Base-by-base conservation (phyloP, 2,329 filamentous ascomycete species). In the Dothideomycetes sp. region DNA sequence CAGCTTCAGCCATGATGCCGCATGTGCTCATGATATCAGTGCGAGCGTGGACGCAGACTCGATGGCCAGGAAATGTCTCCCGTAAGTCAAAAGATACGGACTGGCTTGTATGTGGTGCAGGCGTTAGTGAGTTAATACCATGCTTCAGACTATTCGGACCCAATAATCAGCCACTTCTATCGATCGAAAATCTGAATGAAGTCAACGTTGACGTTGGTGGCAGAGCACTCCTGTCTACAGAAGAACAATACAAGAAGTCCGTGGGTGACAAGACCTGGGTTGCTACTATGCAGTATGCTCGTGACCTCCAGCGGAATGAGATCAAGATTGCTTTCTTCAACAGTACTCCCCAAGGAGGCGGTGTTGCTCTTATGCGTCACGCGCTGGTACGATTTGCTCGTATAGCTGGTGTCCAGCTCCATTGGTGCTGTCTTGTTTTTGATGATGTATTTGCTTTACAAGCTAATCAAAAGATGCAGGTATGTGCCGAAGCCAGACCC, bases 31-130 rank as follows among this genome's bases (percentile, higher is more conserved):
- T 47, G 47, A 49, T 27, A 75, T 77, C 53, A 63, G 69, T n/a
- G 70, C 87, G 4, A 84, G 88, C 50, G 84, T 91, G 55, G 79
- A 87, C 57, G 83, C 84, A 1, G 84, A 89, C 54, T 83, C 80
- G 1, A 82, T 88, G 73, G 80, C 79, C 2, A 71, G 84, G 45
- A 88, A 87, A 64, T 85, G 81, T 56, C 71, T 87, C 45, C 73
- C 79, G 79, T 82, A 60, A 59, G 72, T 62, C 15, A 16, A 18
- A 5, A 15, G 10, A n/a, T 33, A 10, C 11, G 2, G n/a, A 4
- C 3, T 34, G 17, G n/a, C 22, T n/a, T 22, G 9, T 22, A 10
- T 32, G 11, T 2, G 12, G 8, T 14, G n/a, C 12, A 10, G 9
- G 22, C 18, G 29, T 35, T 42, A n/a, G n/a, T n/a, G n/a, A n/a